These are phyloP conservation scores for Lithocarpus polystachyus DNA, from an alignment of 306 rosid species.

Conservation along the genomic window DNA sequence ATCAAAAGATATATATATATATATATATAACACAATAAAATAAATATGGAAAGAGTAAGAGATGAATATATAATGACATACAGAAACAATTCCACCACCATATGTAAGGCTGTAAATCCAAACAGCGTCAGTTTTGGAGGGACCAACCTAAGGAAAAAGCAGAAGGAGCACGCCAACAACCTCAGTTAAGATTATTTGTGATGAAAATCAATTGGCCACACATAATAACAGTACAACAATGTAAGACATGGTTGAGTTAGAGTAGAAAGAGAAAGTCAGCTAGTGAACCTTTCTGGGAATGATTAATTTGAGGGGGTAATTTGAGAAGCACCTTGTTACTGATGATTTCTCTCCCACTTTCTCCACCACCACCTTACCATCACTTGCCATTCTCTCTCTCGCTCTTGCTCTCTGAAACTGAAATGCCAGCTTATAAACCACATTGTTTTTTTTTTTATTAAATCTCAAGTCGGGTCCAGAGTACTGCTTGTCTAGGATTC, in stretches of 20 bases:
- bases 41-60: background rate
- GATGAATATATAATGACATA: conserved; percentile 26
- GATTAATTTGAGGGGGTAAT: conserved; percentile 84
- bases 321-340: conserved; percentile 63
- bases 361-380: conserved; percentile 61
- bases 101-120: conserved; percentile 83
- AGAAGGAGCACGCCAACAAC: background rate
- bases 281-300: conserved; percentile 65
- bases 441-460: background rate
- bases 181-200: conserved; percentile 11
- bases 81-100: conserved; percentile 96
- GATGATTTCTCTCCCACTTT: conserved; percentile 71
- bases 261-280: background rate
- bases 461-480: background rate
- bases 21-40: background rate
- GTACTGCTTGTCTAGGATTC: background rate
- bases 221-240: background rate
- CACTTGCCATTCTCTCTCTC: conserved; percentile 32
- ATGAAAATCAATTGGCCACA: conserved; percentile 7
- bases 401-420: background rate
- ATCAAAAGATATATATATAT: background rate
- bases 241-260: background rate
- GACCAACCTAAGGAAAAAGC: conserved; percentile 58
- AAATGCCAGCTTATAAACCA: background rate
- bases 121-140: conserved; percentile 68